Conservation (phyloP, 1,139 yeast species). For the Nakaseomyces delphensis region DNA sequence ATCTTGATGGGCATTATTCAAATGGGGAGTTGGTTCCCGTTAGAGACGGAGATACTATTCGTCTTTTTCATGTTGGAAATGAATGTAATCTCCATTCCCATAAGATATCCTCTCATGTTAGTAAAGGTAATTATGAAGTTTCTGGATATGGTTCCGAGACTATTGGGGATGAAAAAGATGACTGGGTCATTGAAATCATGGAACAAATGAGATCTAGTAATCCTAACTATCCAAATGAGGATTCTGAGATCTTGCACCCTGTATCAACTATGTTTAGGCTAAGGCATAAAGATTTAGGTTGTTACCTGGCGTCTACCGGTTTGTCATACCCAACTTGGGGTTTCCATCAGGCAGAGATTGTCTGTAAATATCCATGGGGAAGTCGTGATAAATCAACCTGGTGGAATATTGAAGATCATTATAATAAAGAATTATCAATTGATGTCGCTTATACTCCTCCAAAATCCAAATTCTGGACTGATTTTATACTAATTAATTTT, state of each 20-base stretch:
- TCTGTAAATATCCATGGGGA: slow-evolving; percentile 48
- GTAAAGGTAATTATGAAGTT: slow-evolving; percentile 49
- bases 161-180: slow-evolving; percentile 54
- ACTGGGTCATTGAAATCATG: slow-evolving; percentile 63
- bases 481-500: slow-evolving; percentile 57
- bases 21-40: slow-evolving; percentile 30
- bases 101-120: slow-evolving; percentile 45
- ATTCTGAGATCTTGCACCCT: slow-evolving; percentile 47
- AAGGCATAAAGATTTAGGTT: slow-evolving; percentile 53
- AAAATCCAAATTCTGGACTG: slow-evolving; percentile 59
- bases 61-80: slow-evolving; percentile 48
- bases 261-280: slow-evolving; percentile 62
- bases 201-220: slow-evolving; percentile 50
- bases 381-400: slow-evolving; percentile 57
- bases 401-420: slow-evolving; percentile 75
- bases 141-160: slow-evolving; percentile 56
- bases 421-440: slow-evolving; percentile 37
- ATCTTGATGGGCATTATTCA: slow-evolving; percentile 15
- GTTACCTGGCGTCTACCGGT: slow-evolving; percentile 70
- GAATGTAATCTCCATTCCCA: slow-evolving; percentile 57
- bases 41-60: slow-evolving; percentile 45
- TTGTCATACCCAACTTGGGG: slow-evolving; percentile 72
- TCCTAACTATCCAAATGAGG: slow-evolving; percentile 32
- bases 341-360: slow-evolving; percentile 70
- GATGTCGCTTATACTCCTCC: slow-evolving; percentile 51